A percentile compares a stretch with the other conserved stretches of the same genome.
These are phyloP conservation scores for Guadua angustifolia DNA, from an alignment of 176 grass and related monocot genomes.

Conservation along the genomic window DNA sequence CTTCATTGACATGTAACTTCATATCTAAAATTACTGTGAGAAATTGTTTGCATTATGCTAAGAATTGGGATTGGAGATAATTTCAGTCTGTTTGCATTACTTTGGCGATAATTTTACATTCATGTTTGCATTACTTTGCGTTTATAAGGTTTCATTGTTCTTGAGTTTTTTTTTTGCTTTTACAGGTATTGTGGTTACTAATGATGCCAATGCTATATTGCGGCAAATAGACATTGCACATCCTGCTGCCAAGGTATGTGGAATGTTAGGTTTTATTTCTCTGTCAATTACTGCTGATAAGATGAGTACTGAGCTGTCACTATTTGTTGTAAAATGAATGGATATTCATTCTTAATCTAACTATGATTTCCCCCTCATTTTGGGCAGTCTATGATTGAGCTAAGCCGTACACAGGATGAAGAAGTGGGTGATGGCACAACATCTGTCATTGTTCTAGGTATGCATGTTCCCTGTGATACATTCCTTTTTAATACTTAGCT, in stretches of 20 bases:
- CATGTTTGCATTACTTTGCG: neutral
- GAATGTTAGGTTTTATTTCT: neutral
- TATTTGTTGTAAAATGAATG: neutral
- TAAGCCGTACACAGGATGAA: constrained; percentile 98
- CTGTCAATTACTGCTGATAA: neutral
- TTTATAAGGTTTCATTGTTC: constrained; percentile 30
- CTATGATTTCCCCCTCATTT: neutral
- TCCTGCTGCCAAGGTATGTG: constrained; percentile 88
- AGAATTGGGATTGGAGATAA: neutral
- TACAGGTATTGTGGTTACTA: constrained; percentile 95
- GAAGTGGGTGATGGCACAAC: constrained; percentile 99
- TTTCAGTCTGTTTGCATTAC: constrained; percentile 10
- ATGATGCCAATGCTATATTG: constrained; percentile 96
- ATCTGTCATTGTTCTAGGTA: constrained; percentile 98
- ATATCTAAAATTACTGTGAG: neutral
- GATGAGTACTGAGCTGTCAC: neutral
- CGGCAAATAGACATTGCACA: constrained; percentile 95
- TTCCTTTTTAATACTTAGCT: neutral
- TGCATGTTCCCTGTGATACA: constrained; percentile 22
- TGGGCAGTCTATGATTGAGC: constrained; percentile 92
- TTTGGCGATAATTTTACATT: neutral
- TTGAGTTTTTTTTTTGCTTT: constrained; percentile 26
- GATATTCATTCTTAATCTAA: constrained; percentile 6
- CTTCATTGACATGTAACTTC: constrained; percentile 1
- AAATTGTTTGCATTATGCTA: neutral